Evolutionary conservation across 345 rosid genomes (phyloP).

Genomic region (Ceriops decandra): DNA sequence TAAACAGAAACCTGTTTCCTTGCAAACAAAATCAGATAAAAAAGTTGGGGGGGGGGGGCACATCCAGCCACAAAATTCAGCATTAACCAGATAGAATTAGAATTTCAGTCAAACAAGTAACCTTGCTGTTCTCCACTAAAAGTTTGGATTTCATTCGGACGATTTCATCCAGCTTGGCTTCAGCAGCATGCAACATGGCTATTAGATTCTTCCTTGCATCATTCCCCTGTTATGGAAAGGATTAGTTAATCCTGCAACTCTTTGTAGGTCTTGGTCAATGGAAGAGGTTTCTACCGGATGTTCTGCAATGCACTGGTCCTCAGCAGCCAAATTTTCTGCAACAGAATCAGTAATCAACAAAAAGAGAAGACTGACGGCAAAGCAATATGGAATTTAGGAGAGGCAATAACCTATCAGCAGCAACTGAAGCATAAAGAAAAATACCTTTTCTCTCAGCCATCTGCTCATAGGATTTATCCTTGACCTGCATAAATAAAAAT

Average conservation of each 20-base stretch:
- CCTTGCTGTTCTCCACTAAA: slow-evolving; percentile 47
- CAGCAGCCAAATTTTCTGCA: slow-evolving; percentile 26
- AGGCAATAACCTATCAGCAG: neutral
- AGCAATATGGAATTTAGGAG: neutral
- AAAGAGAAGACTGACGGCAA: no score
- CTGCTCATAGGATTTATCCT: slow-evolving; percentile 19
- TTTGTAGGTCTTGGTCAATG: neutral
- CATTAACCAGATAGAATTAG: no score
- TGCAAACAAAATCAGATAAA: neutral
- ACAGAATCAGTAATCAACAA: slow-evolving; percentile 7
- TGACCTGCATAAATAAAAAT: slow-evolving; percentile 23
- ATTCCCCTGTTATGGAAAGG: slow-evolving; percentile 26
- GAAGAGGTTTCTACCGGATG: slow-evolving; percentile 23
- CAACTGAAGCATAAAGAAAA: neutral
- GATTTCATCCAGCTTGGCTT: slow-evolving; percentile 49
- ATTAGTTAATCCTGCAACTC: slow-evolving; percentile 9
- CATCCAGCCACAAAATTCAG: no score
- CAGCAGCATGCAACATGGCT: slow-evolving; percentile 44
- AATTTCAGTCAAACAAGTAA: slow-evolving; percentile 10
- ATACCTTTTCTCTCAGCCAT: slow-evolving; percentile 32
- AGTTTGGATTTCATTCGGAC: slow-evolving; percentile 38
- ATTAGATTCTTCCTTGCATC: slow-evolving; percentile 31
- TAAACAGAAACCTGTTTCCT: neutral
- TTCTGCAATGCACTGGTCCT: neutral
- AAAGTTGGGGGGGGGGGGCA: no score